Evolutionary conservation across 2,329 filamentous ascomycete genomes (phyloP), one percentile per base, ranked within the genome.

Genomic region (Calonectria pseudoturangicola): DNA sequence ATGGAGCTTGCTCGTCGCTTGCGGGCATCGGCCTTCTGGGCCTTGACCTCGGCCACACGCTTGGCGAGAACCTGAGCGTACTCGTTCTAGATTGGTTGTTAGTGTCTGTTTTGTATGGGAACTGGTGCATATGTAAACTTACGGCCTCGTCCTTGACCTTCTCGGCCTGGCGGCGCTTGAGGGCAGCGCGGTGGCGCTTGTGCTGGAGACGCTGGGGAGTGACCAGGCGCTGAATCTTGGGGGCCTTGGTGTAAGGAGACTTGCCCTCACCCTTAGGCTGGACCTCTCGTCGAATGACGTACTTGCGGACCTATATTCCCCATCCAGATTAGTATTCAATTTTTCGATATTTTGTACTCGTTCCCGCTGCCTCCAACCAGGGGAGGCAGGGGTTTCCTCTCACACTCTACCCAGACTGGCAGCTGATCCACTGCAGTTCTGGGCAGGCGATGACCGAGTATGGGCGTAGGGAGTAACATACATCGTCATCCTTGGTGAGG

Each of bases 401-500:
- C 89, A 91, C 89, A 88, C 89, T 91, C 89, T 91, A 89, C 85
- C 86, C 86, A 81, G 85, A 84, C 86, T 86, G 86, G 83, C 81
- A 83, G 71, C 78, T 79, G 79, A 80, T 85, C 79, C 83, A 80
- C 78, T 84, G 86, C 86, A 88, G 86, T 82, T 85, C 85, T 83
- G 90, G 90, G 90, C 89, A 95, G 93, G 93, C 90, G 91, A 94
- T 91, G 91, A 93, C 88, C 83, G 84, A 85, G 84, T 86, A 85
- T 85, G 84, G 81, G 88, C 88, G 85, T 85, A 88, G 85, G 85
- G 83, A 85, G 87, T 83, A 83, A 95, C 94, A 92, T 94, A 98
- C 96, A 94, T 99, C 97, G 92, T 99, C 97, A 93, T 98, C 96
- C 96, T 98, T 98, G 94, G 93, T 96, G 92, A 99, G 94, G 91